Percentiles rank a stretch among this genome's conserved stretches.
These are phyloP conservation scores for Persicaria tinctoria DNA, from an alignment of 148 eudicot genomes.

Conservation along the genomic window DNA sequence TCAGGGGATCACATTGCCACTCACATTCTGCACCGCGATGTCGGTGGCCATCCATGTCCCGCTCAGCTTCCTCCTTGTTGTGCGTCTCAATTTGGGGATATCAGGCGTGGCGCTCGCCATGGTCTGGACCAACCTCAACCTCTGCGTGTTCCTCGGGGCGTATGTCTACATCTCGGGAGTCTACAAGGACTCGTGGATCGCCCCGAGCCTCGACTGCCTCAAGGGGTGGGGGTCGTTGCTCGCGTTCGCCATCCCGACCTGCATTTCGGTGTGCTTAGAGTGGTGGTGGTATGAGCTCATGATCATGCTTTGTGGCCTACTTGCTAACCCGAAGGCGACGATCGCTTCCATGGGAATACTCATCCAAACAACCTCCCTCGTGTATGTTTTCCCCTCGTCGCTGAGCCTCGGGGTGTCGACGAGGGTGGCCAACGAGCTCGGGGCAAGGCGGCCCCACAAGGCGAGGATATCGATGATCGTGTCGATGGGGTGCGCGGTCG, in stretches of 20 bases:
- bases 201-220: slow-evolving; percentile 30
- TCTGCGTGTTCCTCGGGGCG: slow-evolving; percentile 21
- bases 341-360: slow-evolving; percentile 66
- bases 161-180: slow-evolving; percentile 23
- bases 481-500: slow-evolving; percentile 28
- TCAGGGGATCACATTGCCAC: slow-evolving; percentile 28
- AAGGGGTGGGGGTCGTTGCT: slow-evolving; percentile 36
- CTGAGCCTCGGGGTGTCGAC: slow-evolving; percentile 49
- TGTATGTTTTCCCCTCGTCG: slow-evolving; percentile 58
- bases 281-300: slow-evolving; percentile 87
- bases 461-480: slow-evolving; percentile 29
- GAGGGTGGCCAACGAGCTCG: slow-evolving; percentile 57
- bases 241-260: slow-evolving; percentile 43
- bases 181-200: slow-evolving; percentile 36
- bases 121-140: slow-evolving; percentile 27
- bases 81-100: slow-evolving; percentile 20
- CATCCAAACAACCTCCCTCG: slow-evolving; percentile 49
- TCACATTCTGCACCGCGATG: slow-evolving; percentile 23
- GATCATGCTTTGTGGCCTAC: slow-evolving; percentile 46
- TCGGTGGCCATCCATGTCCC: slow-evolving; percentile 30
- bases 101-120: slow-evolving; percentile 25
- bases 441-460: slow-evolving; percentile 38
- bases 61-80: slow-evolving; percentile 23
- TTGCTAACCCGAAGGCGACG: slow-evolving; percentile 32
- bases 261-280: slow-evolving; percentile 56